Base-by-base conservation (phyloP, 192 early-diverging fungal genomes). In the Rhizoclosmatium globosum region DNA sequence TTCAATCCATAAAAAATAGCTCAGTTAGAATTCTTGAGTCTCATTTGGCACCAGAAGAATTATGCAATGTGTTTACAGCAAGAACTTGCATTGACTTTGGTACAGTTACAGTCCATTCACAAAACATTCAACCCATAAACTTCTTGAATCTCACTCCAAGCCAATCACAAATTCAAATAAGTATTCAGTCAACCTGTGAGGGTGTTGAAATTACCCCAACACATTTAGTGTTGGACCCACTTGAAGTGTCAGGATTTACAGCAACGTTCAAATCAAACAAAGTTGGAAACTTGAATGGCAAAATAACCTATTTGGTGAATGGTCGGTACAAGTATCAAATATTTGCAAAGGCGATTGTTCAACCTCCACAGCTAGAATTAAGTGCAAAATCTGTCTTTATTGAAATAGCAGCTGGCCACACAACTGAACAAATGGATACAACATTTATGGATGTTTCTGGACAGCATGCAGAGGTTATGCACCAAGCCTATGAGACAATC, bases 281-380 rank as follows among this genome's bases (percentile, higher is more conserved):
- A 2, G 61, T 76, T 3, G 81, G 83, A 17, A 71, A 19, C 7
- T 80, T 78, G 57, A 64, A 70, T 17, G 48, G 64, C 1, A 82
- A 80, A 38, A 57, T 89, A 1, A 87, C 77, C 0, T 89, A 89
- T 68, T 19, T 87, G 7, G 81, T 89, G 13, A 89, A 89, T 79
- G 84, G 84, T 15, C 72, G 88, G 59, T 86, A 89, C 75, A 84
- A 79, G 68, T 87, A 87, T 64, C 82, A 83, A 47, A 68, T 89
- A 48, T 80, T 80, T 3, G 66, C 84, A 31, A 59, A 68, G 21
- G 85, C 79, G 0, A 57, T 47, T 6, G 84, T 89, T 2, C 43
- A 72, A 13, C 81, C 82, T 1, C 61, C 86, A 17, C 38, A 13
- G 4, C 78, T 88, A 3, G 76, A 81, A 39, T 42, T 84, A 39